Evolutionary conservation across 352 stramenopile species (phyloP).

Genomic region (Phytophthora podocarpi): DNA sequence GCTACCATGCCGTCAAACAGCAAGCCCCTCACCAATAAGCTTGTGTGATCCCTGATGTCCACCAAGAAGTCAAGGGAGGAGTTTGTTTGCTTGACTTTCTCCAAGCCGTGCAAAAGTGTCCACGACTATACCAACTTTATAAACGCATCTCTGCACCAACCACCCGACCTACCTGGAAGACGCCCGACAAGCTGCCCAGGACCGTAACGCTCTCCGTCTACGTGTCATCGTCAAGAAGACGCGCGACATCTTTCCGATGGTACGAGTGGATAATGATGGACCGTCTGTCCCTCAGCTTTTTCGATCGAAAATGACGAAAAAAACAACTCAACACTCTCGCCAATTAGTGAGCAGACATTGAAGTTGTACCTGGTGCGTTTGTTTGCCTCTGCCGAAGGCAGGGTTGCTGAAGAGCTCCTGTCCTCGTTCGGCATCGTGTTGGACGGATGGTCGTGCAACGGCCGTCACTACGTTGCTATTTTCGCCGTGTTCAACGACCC

Average conservation of each 20-base stretch:
- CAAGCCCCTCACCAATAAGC: neutral
- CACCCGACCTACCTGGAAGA: conserved; percentile 6
- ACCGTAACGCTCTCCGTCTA: conserved; percentile 11
- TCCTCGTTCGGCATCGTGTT: conserved; percentile 22
- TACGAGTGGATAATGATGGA: too few species aligned
- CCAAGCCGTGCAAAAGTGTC: conserved; percentile 5
- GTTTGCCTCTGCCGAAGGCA: neutral
- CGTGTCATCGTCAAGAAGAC: too few species aligned
- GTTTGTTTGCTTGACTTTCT: conserved; percentile 6
- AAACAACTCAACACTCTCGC: too few species aligned
- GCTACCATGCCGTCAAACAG: neutral
- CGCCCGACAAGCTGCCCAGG: neutral
- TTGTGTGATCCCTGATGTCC: conserved; percentile 1
- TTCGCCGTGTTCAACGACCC: conserved; percentile 22
- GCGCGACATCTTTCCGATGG: too few species aligned
- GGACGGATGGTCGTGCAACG: conserved; percentile 4
- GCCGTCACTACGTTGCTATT: conserved; percentile 22
- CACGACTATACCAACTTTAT: conserved; percentile 11
- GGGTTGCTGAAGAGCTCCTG: conserved; percentile 3
- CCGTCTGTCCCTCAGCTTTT: too few species aligned
- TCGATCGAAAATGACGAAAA: too few species aligned
- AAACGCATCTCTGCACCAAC: conserved; percentile 2
- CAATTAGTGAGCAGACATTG: conserved; percentile 3
- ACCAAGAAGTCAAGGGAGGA: conserved; percentile 5
- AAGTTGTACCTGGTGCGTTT: conserved; percentile 6